Base-by-base conservation (phyloP, 371 early-diverging fungal species). In the Mucor circinelloides region DNA sequence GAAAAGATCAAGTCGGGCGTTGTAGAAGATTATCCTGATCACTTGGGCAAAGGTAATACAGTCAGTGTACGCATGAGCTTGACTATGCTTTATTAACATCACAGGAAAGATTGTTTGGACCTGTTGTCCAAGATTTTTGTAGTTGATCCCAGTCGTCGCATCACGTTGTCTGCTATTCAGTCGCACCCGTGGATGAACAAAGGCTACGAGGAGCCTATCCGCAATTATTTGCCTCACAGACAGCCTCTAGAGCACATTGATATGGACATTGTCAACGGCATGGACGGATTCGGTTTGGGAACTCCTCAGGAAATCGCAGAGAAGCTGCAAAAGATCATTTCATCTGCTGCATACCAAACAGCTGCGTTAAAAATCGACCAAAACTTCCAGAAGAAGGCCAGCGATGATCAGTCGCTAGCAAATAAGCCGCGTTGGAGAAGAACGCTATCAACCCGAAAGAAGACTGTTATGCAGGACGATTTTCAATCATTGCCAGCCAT, bases 101-200 rank as follows among this genome's bases (percentile, higher is more conserved):
- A 17, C 21, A 48, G 30, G 27, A 4, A 58, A 74, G 93, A 92
- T 60, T 93, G 93, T 60, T 74, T 82, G 31, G 83, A 87, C 65
- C 74, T 94, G 34, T 67, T 95, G 21, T 76, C 84, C 31, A 85
- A 88, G 12, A 85, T 94, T 10, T 75, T 95, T 3, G 89, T 89
- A 1, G 85, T 85, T 0, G 85, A 90, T 60, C 82, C 91, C 1
- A 70, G 58, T 36, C 61, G 83, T 38, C 55, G 55, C 19, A 55
- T 55, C 28, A 55, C 55, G 6, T 77, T 80, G 6, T 85, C 85
- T 58, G 86, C 93, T 1, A 69, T 79, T n/a, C 65, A 69, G 15
- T 27, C 28, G n/a, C 90, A 93, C 63, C 83, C 89, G 2, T 95
- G 95, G 95, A 86, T 93, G 79, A 80, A 81, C 55, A 85, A 83